Percentiles rank a stretch among this genome's conserved stretches.
phyloP scores from a whole-genome alignment of 2,329 filamentous ascomycete genomes.

The Aspergillus sp. region DNA sequence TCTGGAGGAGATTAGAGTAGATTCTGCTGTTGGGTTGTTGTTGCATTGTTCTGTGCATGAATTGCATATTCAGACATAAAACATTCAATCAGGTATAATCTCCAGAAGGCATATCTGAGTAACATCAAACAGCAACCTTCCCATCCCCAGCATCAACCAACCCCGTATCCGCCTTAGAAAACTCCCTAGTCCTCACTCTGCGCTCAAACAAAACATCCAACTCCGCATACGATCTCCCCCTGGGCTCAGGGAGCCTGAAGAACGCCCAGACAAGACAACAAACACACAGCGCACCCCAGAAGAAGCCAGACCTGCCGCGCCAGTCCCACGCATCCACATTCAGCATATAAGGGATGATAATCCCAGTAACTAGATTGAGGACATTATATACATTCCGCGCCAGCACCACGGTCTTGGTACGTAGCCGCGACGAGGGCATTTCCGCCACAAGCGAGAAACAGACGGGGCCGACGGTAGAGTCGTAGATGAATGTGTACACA shows the following conservation, averaged over 20 bases:
- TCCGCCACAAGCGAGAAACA: constrained; percentile 46
- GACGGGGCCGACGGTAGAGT: background rate
- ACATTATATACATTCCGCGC: background rate
- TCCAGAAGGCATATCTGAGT: no score
- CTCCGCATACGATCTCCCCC: constrained; percentile 30
- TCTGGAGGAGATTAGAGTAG: no score
- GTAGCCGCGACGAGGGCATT: background rate
- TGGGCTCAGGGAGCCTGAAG: constrained; percentile 33
- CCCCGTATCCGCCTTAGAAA: background rate
- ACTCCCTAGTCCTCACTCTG: constrained; percentile 24
- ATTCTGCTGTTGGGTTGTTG: no score
- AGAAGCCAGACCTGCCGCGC: constrained; percentile 32
- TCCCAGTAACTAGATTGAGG: constrained; percentile 21
- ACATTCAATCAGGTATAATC: no score
- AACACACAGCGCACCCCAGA: constrained; percentile 27
- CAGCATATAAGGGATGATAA: constrained; percentile 37
- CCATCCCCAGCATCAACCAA: no score
- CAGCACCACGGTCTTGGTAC: background rate
- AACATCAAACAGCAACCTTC: no score
- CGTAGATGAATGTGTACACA: constrained; percentile 47
- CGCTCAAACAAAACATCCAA: constrained; percentile 32
- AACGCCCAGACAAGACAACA: constrained; percentile 31
- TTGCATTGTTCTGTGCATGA: no score
- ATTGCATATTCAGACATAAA: no score
- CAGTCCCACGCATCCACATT: constrained; percentile 31